Evolutionary conservation across 306 rosid genomes (phyloP), one percentile per base, ranked within the genome.

Genomic region (Vigna mungo): DNA sequence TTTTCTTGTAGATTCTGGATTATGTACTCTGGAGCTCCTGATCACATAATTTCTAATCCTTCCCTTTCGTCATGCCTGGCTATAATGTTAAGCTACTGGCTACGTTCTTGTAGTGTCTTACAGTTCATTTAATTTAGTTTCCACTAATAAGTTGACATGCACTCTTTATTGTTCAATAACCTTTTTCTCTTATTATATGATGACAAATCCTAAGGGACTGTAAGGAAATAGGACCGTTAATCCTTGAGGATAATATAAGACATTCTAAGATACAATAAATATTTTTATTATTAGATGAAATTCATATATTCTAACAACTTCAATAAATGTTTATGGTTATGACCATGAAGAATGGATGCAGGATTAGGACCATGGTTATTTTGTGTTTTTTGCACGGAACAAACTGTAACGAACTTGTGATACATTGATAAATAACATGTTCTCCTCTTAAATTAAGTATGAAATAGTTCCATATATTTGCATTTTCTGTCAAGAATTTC

Each of bases 321-420:
- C 44, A 39, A 39, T 41, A 41, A 41, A 41, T 9, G 10, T 41
- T 41, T 9, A 41, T 9, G 30, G 10, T 25, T 60, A n/a, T n/a
- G 4, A 20, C 39, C 0, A 17, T 47, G 34, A 48, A 36, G 7
- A 63, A 20, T 34, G 62, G 36, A 63, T n/a, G 53, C 13, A 27
- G n/a, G 34, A 56, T 52, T 48, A 13, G 36, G 64, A 65, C 37
- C 44, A 76, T 52, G 39, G 54, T 20, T 52, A 37, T 76, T 76
- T 43, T 7, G 41, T 7, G 18, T n/a, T 68, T 68, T 44, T 44
- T 16, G 25, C 51, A 47, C 16, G 51, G 74, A 9, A 56, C 59
- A 55, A 34, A 56, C 47, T 51, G 18, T 68, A 25, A 11, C 37
- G 39, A 68, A 37, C 51, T n/a, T 60, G 47, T 58, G 63, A 60